Percentiles rank a stretch among this genome's conserved stretches.
These are phyloP conservation scores for Acer negundo DNA, from an alignment of 345 rosid genomes.

Conservation along the genomic window DNA sequence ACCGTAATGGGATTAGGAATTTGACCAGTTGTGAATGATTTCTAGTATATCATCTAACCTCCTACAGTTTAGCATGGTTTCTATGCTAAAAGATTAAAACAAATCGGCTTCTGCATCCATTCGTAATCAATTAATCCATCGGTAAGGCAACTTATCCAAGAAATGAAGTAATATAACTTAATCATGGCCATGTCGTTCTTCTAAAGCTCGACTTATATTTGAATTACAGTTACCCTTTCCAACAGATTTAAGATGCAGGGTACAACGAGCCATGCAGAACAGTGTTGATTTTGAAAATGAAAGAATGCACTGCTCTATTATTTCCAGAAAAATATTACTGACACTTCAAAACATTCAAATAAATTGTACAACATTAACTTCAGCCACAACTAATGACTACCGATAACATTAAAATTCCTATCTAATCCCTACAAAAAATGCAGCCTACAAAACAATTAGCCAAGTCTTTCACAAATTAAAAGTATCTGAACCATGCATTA, in stretches of 20 bases:
- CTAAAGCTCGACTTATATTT: not conserved
- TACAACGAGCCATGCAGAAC: too few relatives aligned
- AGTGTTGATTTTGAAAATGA: not conserved
- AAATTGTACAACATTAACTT: conserved; percentile 21
- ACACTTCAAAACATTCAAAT: not conserved
- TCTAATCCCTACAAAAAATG: conserved; percentile 27
- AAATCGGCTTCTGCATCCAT: not conserved
- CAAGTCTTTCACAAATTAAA: conserved; percentile 6
- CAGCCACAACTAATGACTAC: not conserved
- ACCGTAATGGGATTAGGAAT: too few relatives aligned
- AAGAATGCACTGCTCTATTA: conserved; percentile 24
- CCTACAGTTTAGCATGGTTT: not conserved
- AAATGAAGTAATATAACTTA: not conserved
- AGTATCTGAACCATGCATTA: not conserved
- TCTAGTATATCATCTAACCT: too few relatives aligned
- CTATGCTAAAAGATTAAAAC: not conserved
- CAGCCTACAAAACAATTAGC: conserved; percentile 8
- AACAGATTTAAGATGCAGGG: too few relatives aligned
- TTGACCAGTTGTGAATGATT: too few relatives aligned
- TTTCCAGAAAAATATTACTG: conserved; percentile 3
- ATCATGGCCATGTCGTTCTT: not conserved
- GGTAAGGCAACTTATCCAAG: not conserved
- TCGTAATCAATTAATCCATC: not conserved
- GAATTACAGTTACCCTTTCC: too few relatives aligned
- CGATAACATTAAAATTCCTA: not conserved